These are phyloP conservation scores for Thamnidium elegans DNA, from an alignment of 192 early-diverging fungal genomes.

Conservation along the genomic window DNA sequence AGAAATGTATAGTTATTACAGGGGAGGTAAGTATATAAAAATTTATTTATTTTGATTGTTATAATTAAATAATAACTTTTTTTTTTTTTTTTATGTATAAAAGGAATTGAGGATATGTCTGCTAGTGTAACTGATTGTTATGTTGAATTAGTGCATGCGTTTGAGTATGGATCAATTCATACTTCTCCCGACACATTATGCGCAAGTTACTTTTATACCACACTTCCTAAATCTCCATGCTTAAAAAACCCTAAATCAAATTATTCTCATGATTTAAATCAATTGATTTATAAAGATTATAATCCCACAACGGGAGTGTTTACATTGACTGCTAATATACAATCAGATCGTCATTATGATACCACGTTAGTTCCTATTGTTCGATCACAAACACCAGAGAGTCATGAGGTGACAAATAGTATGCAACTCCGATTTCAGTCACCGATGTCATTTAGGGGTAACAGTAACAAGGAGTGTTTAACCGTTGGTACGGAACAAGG, in stretches of 20 bases:
- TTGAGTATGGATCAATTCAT: slow-evolving; percentile 34
- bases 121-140: slow-evolving; percentile 57
- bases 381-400: no score
- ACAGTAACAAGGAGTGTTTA: not conserved
- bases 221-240: not conserved
- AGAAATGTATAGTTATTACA: slow-evolving; percentile 64
- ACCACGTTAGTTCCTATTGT: no score
- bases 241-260: no score
- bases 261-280: not conserved
- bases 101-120: slow-evolving; percentile 61
- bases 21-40: slow-evolving; percentile 56
- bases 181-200: slow-evolving; percentile 13
- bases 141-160: slow-evolving; percentile 40
- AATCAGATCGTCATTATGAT: no score
- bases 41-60: not conserved
- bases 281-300: slow-evolving; percentile 6
- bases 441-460: not conserved
- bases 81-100: slow-evolving; percentile 31
- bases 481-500: not conserved
- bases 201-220: slow-evolving; percentile 21
- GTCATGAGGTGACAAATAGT: no score
- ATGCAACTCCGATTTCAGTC: no score
- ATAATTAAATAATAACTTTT: slow-evolving; percentile 12
- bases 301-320: slow-evolving; percentile 2
- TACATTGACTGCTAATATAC: slow-evolving; percentile 3